A percentile compares a stretch with the other conserved stretches of the same genome.
Evolutionary conservation across 257 asterid species (phyloP).

Genomic region (Pogostemon cablin): DNA sequence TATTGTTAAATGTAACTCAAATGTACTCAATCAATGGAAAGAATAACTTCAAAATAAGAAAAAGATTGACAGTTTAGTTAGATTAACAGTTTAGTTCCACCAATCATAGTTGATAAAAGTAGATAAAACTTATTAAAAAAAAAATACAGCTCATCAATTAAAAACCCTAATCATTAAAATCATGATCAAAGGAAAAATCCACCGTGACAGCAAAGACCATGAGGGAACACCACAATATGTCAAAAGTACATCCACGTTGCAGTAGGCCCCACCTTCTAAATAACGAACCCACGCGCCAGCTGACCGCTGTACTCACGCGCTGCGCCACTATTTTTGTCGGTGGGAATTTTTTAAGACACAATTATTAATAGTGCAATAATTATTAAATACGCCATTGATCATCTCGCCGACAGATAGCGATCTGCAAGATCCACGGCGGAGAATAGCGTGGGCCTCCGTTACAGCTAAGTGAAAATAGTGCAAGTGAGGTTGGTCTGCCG

Average conservation of each 20-base stretch:
- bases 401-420: conserved; percentile 42
- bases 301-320: conserved; percentile 28
- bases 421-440: conserved; percentile 32
- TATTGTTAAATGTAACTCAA: too few species aligned
- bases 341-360: conserved; percentile 10
- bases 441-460: not conserved
- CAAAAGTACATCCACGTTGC: conserved; percentile 28
- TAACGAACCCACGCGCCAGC: not conserved
- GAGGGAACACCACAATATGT: conserved; percentile 10
- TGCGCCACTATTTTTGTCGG: conserved; percentile 28
- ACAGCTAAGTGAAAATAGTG: conserved; percentile 32
- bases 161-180: conserved; percentile 20
- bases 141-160: not conserved
- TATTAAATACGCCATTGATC: conserved; percentile 28
- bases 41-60: too few species aligned
- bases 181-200: not conserved
- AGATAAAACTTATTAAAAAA: not conserved
- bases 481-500: conserved; percentile 39
- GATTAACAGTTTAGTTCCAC: too few species aligned
- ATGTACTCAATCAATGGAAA: too few species aligned
- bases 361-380: conserved; percentile 21
- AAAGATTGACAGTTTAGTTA: too few species aligned
- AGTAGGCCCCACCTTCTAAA: not conserved
- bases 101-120: too few species aligned
- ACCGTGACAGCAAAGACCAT: conserved; percentile 7